Evolutionary conservation across 768 basidiomycete species (phyloP).

Genomic region (Rhodocollybia butyracea): DNA sequence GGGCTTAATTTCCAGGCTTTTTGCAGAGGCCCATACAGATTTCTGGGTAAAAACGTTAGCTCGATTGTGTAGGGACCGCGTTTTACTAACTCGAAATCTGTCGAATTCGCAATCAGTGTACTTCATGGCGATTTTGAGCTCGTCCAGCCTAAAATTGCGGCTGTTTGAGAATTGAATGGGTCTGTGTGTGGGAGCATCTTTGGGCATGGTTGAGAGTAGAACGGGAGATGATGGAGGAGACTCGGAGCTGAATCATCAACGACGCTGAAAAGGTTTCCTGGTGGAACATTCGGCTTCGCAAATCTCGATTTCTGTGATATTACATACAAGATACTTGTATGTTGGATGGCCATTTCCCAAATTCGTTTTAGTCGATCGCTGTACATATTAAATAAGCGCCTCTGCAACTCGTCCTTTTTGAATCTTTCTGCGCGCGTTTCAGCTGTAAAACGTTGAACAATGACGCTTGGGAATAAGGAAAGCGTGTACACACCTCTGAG

Average conservation of each 20-base stretch:
- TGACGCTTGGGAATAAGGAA: constrained; percentile 1
- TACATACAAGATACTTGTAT: not conserved
- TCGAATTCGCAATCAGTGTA: not conserved
- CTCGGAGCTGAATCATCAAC: no score
- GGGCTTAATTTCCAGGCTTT: no score
- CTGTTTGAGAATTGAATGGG: not conserved
- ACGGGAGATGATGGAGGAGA: no score
- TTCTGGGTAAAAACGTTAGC: no score
- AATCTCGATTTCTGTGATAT: not conserved
- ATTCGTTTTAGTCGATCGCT: constrained; percentile 42
- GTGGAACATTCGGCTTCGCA: no score
- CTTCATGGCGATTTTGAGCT: not conserved
- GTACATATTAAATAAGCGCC: constrained; percentile 45
- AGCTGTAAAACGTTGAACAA: constrained; percentile 41
- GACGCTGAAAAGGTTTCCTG: no score
- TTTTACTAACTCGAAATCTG: not conserved
- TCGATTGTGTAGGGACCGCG: no score
- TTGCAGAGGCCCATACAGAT: no score
- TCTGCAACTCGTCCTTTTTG: constrained; percentile 82
- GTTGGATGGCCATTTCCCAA: no score
- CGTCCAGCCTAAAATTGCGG: not conserved
- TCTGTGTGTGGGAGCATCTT: not conserved
- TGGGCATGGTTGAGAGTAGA: no score
- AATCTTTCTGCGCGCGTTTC: constrained; percentile 73
- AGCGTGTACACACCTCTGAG: constrained; percentile 49